Evolutionary conservation across 306 rosid genomes (phyloP), one percentile per base, ranked within the genome.

Genomic region (Rosa persica): DNA sequence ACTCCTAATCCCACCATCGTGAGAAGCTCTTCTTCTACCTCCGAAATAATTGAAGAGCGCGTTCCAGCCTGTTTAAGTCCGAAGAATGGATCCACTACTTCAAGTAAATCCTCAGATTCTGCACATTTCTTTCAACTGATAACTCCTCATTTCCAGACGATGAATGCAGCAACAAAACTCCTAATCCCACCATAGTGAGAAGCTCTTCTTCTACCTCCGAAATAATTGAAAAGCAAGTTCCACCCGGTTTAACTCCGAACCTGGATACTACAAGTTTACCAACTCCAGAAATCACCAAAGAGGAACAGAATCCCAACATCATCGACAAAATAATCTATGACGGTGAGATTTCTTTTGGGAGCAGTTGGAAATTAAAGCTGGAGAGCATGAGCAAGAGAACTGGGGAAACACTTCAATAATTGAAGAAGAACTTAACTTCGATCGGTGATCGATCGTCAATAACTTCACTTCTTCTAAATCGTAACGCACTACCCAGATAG

Each of bases 261-360:
- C 25, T 65, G 3, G 20, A 52, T 5, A 15, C 52, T n/a, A 22
- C 66, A 19, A 40, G 48, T 67, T 9, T 58, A 38, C 67, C 15
- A n/a, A 43, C n/a, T 73, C 65, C 64, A 20, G 84, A 58, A 70
- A 74, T 73, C 7, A 48, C 47, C 44, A 79, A 77, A 20, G 83
- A 39, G 47, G 86, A 81, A 79, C 74, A 68, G 6, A 81, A 75
- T 36, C 52, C 71, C 11, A 80, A 22, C 81, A 66, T 65, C 47
- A 70, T 75, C 75, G 76, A 71, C 80, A 81, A 66, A 75, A 83
- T 75, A 73, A 78, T 49, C 87, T 86, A 81, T 72, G 85, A 86
- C 27, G 90, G 92, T 42, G 90, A 89, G 83, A 83, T 87, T 80
- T 89, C 92, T 1, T 89, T 89, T 72, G 85, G 89, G 48, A 81